Conservation (phyloP, 2,329 filamentous ascomycete genomes). For the Zymoseptoria crescenta region DNA sequence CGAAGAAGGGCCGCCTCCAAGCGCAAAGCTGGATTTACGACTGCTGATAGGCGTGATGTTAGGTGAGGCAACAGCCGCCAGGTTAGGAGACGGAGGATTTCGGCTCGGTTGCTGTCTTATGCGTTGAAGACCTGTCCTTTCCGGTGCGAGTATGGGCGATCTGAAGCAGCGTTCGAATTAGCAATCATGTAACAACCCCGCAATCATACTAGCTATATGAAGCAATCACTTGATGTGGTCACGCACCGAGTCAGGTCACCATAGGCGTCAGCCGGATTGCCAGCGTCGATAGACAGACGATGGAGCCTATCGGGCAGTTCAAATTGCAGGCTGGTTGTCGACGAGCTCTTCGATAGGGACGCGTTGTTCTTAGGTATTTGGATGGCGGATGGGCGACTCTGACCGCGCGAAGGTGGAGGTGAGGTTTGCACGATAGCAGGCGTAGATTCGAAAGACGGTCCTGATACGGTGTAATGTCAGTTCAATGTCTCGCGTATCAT, state of each 20-base stretch:
- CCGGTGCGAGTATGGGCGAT: conserved; percentile 66
- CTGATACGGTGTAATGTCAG: neutral
- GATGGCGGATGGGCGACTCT: conserved; percentile 13
- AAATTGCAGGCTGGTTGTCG: conserved; percentile 34
- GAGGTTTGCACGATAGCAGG: conserved; percentile 6
- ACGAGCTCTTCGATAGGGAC: conserved; percentile 32
- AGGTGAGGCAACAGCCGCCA: conserved; percentile 63
- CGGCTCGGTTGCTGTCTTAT: conserved; percentile 69
- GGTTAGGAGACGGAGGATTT: conserved; percentile 54
- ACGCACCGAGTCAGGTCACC: conserved; percentile 69
- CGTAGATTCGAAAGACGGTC: conserved; percentile 1
- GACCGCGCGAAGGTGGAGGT: conserved; percentile 5
- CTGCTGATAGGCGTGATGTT: conserved; percentile 63
- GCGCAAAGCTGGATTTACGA: conserved; percentile 42
- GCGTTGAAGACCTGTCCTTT: conserved; percentile 64
- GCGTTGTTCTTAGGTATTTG: conserved; percentile 43
- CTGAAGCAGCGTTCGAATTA: conserved; percentile 38
- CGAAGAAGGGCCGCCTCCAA: conserved; percentile 56
- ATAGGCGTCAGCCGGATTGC: conserved; percentile 52
- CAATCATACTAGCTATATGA: neutral
- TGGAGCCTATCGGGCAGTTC: conserved; percentile 48
- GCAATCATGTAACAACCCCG: neutral
- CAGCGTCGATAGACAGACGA: conserved; percentile 71
- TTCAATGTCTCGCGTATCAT: neutral
- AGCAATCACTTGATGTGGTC: conserved; percentile 1